Evolutionary conservation across 2,329 filamentous ascomycete species (phyloP).

Genomic region (Claviceps monticola): DNA sequence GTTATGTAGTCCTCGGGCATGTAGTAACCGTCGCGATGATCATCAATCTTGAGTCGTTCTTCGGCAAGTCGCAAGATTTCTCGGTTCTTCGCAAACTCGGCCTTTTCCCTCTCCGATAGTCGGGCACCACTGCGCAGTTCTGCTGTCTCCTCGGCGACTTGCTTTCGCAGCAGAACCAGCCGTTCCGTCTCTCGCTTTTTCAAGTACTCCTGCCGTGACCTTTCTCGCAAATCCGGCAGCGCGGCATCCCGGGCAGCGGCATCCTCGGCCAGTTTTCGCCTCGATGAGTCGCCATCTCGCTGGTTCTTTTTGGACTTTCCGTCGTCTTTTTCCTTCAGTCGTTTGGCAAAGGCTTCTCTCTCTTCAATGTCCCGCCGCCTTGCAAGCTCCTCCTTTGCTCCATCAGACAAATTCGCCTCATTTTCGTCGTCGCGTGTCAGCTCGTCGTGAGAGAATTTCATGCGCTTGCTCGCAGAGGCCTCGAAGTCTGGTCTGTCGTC

Average conservation of each 20-base stretch:
- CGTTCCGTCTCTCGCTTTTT: slow-evolving; percentile 84
- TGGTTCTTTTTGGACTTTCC: slow-evolving; percentile 55
- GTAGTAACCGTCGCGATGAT: slow-evolving; percentile 80
- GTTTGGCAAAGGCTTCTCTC: slow-evolving; percentile 65
- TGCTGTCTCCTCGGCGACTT: slow-evolving; percentile 77
- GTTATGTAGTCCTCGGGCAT: slow-evolving; percentile 94
- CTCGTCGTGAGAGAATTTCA: slow-evolving; percentile 48
- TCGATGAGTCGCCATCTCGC: slow-evolving; percentile 41
- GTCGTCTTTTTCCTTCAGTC: slow-evolving; percentile 58
- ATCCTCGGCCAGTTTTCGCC: slow-evolving; percentile 37
- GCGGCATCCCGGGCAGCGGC: slow-evolving; percentile 52
- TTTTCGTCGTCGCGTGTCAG: slow-evolving; percentile 23
- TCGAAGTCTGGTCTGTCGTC: slow-evolving; percentile 45
- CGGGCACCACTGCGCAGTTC: slow-evolving; percentile 65
- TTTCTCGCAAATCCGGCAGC: slow-evolving; percentile 67
- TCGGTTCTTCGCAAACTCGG: slow-evolving; percentile 77
- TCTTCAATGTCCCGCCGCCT: slow-evolving; percentile 57
- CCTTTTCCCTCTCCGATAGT: slow-evolving; percentile 66
- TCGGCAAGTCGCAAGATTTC: slow-evolving; percentile 72
- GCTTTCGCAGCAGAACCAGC: slow-evolving; percentile 71
- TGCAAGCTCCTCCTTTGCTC: slow-evolving; percentile 41
- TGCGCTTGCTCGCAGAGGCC: slow-evolving; percentile 57
- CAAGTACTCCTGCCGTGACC: slow-evolving; percentile 83
- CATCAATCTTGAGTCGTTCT: slow-evolving; percentile 75
- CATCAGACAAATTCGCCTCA: slow-evolving; percentile 36